These are phyloP conservation scores for Sideroxylon spinosum DNA, from an alignment of 179 eudicot species.

Conservation along the genomic window DNA sequence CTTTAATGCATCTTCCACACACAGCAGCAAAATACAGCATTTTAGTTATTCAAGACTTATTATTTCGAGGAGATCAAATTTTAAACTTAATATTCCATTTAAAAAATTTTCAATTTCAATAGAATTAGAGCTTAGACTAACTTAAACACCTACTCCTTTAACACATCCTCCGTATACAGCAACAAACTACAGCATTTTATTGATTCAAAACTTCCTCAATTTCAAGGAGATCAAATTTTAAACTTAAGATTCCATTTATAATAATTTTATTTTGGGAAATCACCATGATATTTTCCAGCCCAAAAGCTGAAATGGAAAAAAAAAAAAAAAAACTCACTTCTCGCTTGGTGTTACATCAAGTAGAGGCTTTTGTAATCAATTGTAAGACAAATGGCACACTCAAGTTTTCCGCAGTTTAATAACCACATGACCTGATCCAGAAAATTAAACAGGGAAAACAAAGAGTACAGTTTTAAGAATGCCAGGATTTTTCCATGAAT, in stretches of 20 bases:
- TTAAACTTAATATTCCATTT: neutral
- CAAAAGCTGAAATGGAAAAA: too few species aligned
- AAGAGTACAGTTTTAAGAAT: neutral
- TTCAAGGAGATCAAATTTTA: neutral
- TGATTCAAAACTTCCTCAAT: neutral
- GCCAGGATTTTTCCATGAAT: neutral
- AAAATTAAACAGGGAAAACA: too few species aligned
- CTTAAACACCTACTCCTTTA: neutral
- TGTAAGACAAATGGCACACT: too few species aligned
- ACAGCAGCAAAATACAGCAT: neutral
- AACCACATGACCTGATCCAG: too few species aligned
- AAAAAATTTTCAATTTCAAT: neutral
- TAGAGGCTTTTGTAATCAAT: too few species aligned
- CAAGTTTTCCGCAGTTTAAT: too few species aligned
- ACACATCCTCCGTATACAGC: neutral
- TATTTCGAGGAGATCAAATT: neutral
- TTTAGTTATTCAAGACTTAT: neutral
- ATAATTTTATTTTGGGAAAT: neutral
- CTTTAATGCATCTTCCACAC: neutral
- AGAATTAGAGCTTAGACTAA: neutral
- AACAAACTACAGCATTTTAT: neutral
- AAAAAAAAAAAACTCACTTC: too few species aligned
- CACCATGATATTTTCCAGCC: too few species aligned
- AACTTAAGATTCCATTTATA: neutral
- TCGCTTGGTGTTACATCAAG: too few species aligned